These are phyloP conservation scores for Cryptococcus sp. DNA, from an alignment of 1,284 basidiomycete species.

Conservation along the genomic window DNA sequence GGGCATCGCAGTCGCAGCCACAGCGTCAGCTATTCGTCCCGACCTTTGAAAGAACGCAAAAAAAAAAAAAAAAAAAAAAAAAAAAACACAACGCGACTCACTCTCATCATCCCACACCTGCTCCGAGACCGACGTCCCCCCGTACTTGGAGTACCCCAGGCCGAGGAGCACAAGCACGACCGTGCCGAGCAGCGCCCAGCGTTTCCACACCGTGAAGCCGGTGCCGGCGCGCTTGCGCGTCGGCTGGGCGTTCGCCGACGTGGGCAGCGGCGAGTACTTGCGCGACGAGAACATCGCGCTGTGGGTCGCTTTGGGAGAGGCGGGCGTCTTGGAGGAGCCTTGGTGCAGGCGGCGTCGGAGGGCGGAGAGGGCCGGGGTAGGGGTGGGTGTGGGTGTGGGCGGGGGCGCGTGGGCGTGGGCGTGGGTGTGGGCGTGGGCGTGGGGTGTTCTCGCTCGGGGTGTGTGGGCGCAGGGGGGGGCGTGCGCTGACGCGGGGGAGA, in stretches of 20 bases:
- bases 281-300: constrained; percentile 38
- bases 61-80: no score
- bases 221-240: constrained; percentile 31
- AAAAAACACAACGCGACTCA: constrained; percentile 17
- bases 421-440: no score
- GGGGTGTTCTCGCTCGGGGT: no score
- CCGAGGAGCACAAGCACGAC: constrained; percentile 25
- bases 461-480: no score
- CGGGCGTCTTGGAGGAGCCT: not conserved
- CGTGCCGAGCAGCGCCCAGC: constrained; percentile 32
- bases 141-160: constrained; percentile 17
- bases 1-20: not conserved
- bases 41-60: no score
- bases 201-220: constrained; percentile 40
- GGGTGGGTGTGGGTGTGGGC: not conserved
- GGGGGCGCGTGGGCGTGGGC: no score
- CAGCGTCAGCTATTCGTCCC: not conserved
- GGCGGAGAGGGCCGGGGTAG: not conserved
- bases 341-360: not conserved
- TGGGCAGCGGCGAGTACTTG: constrained; percentile 46
- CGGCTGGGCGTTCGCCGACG: constrained; percentile 18
- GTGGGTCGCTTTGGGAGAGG: not conserved
- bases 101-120: constrained; percentile 28
- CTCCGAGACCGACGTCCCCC: not conserved
- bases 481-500: not conserved